Evolutionary conservation across 768 basidiomycete species (phyloP).

Genomic region (Suillus clintonianus): DNA sequence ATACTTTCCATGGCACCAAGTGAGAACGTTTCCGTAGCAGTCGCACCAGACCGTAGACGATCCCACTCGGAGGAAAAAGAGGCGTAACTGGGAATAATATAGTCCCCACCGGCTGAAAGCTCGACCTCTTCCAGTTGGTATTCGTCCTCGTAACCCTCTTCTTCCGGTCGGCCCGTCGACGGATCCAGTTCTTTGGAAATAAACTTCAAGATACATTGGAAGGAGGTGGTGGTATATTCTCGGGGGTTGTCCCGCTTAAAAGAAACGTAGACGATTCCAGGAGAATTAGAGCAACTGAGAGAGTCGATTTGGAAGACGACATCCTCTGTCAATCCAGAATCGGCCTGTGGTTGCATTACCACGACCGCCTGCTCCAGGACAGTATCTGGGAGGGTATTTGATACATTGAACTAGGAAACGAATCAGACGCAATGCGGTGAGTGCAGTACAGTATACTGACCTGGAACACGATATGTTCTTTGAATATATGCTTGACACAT

Average conservation of each 20-base stretch:
- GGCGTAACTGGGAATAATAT: constrained; percentile 92
- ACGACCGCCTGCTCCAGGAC: constrained; percentile 94
- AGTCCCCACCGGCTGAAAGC: constrained; percentile 88
- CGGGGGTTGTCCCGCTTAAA: constrained; percentile 83
- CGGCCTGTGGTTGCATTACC: constrained; percentile 83
- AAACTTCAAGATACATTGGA: constrained; percentile 91
- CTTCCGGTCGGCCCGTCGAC: constrained; percentile 91
- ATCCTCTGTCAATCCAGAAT: constrained; percentile 81
- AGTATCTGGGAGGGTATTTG: constrained; percentile 95
- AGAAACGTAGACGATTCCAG: constrained; percentile 90
- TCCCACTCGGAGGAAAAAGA: constrained; percentile 97
- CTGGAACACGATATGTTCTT: constrained; percentile 96
- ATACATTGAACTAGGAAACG: constrained; percentile 82
- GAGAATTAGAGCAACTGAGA: constrained; percentile 68
- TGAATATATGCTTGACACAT: constrained; percentile 96
- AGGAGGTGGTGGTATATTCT: constrained; percentile 79
- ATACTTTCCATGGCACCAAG: constrained; percentile 90
- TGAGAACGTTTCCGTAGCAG: constrained; percentile 89
- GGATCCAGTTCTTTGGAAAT: constrained; percentile 98
- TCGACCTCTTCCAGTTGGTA: constrained; percentile 97
- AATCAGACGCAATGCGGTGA: constrained; percentile 10
- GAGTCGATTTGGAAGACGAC: constrained; percentile 87
- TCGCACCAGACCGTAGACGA: constrained; percentile 74
- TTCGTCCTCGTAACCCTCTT: constrained; percentile 98
- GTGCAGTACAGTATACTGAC: constrained; percentile 41